Conservation (phyloP, 805 yeast genomes). For the Vanderwaltozyma tropicalis region DNA sequence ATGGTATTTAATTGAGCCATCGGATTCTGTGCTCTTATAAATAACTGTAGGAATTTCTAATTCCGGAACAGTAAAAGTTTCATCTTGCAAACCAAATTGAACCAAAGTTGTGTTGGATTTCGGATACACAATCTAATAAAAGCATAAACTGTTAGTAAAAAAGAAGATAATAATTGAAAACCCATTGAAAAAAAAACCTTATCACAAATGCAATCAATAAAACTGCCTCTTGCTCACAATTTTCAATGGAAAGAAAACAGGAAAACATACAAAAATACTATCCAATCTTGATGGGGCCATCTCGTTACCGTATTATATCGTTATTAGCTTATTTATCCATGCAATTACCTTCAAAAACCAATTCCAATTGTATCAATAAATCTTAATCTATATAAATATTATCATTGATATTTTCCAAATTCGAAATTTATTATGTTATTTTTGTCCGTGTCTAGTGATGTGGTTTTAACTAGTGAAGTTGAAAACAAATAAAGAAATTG, state of each 20-base stretch:
- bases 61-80: conserved; percentile 56
- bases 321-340: no score
- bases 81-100: conserved; percentile 66
- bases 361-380: no score
- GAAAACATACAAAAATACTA: conserved; percentile 15
- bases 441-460: no score
- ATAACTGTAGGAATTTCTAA: conserved; percentile 71
- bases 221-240: no score
- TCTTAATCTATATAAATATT: no score
- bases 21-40: conserved; percentile 33
- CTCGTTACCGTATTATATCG: not conserved
- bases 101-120: conserved; percentile 70
- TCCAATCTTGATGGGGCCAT: conserved; percentile 27
- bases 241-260: not conserved
- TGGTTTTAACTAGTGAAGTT: no score
- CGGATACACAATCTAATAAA: conserved; percentile 49
- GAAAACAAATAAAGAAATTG: no score
- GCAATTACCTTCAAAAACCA: no score
- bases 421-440: no score
- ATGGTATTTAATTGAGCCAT: conserved; percentile 25
- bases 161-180: not conserved
- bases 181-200: no score
- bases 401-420: no score
- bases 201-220: no score
- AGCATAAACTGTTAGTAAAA: conserved; percentile 4